phyloP scores from a whole-genome alignment of 345 rosid species.

The Anastatica hierochuntica region DNA sequence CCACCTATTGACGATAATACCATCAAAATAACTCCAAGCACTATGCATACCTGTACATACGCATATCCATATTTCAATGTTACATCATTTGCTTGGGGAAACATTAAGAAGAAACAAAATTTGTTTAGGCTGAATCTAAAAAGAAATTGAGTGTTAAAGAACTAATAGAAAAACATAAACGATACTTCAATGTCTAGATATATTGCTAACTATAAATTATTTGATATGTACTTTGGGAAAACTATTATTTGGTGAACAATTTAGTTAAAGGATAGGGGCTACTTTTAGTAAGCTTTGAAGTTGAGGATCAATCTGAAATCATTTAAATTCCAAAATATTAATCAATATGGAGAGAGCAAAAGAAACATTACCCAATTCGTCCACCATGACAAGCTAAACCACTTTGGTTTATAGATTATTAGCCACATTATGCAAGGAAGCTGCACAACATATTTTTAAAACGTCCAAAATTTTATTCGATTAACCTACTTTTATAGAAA shows the following conservation, averaged over 20 bases:
- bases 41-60: constrained; percentile 58
- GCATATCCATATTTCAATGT: not conserved
- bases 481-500: not conserved
- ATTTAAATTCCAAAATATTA: not conserved
- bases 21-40: constrained; percentile 56
- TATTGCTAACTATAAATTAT: no score
- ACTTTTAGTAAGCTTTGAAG: not conserved
- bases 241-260: no score
- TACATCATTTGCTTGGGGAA: no score
- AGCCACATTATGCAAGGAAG: constrained; percentile 80
- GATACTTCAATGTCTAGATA: no score
- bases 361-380: constrained; percentile 46
- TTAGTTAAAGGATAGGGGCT: no score
- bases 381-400: constrained; percentile 54
- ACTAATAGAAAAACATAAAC: no score
- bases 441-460: constrained; percentile 20
- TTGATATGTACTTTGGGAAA: no score
- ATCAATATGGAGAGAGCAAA: not conserved
- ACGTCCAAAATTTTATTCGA: not conserved
- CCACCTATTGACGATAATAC: constrained; percentile 73
- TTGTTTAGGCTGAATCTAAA: no score
- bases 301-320: not conserved
- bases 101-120: no score
- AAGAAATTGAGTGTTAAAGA: no score
- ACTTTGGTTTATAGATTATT: constrained; percentile 47